phyloP scores from a whole-genome alignment of 1,284 basidiomycete genomes.

The Cutaneotrichosporon sp. region DNA sequence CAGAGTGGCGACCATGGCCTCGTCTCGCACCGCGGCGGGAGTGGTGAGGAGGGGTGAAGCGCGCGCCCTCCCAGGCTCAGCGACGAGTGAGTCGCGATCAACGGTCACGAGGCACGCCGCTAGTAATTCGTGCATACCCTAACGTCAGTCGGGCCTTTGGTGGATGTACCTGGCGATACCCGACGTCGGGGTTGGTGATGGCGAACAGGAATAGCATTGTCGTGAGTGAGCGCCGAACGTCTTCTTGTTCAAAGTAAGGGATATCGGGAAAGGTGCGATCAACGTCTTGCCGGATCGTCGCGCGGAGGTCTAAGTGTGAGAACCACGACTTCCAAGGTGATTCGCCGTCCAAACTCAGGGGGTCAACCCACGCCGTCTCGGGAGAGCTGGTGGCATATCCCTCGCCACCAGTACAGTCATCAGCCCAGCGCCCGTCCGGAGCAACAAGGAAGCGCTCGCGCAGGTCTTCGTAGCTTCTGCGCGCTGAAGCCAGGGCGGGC shows the following conservation, averaged over 20 bases:
- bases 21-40: conserved; percentile 10
- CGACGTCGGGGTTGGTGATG: conserved; percentile 70
- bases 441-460: conserved; percentile 52
- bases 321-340: conserved; percentile 94
- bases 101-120: conserved; percentile 78
- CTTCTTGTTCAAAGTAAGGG: conserved; percentile 72
- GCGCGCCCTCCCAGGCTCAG: conserved; percentile 5
- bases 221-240: conserved; percentile 74
- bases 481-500: conserved; percentile 28
- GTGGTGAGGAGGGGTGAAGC: conserved; percentile 8
- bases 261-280: conserved; percentile 94
- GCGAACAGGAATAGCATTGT: conserved; percentile 82
- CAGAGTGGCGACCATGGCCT: conserved; percentile 41
- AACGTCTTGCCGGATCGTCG: conserved; percentile 85
- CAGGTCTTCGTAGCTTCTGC: conserved; percentile 48
- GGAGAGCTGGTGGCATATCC: conserved; percentile 23
- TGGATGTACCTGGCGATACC: conserved; percentile 63
- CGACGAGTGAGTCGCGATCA: conserved; percentile 70
- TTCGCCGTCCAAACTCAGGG: conserved; percentile 77
- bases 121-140: conserved; percentile 94
- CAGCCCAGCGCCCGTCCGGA: conserved; percentile 56
- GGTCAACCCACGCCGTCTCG: conserved; percentile 61
- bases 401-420: conserved; percentile 49
- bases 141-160: conserved; percentile 8
- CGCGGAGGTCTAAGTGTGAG: conserved; percentile 75